These are phyloP conservation scores for Syzygium syzygioides DNA, from an alignment of 441 rosid species.

Conservation along the genomic window DNA sequence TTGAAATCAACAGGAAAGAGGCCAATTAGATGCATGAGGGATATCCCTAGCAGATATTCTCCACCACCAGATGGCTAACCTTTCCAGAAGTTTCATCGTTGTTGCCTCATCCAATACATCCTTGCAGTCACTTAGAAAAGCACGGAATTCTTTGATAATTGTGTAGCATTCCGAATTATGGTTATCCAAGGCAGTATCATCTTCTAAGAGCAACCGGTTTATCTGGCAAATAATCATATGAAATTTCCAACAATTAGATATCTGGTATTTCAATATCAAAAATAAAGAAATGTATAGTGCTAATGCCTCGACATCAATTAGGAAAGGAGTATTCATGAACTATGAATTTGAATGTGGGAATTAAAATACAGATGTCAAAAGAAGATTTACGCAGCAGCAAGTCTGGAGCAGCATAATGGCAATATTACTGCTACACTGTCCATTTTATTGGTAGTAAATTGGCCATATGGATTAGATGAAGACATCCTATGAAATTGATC, in stretches of 20 bases:
- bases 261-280: neutral
- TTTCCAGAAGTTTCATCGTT: constrained; percentile 91
- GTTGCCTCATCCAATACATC: constrained; percentile 99
- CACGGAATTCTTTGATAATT: constrained; percentile 87
- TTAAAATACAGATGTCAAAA: neutral
- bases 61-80: constrained; percentile 30
- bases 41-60: neutral
- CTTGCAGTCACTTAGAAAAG: constrained; percentile 93
- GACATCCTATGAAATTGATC: neutral
- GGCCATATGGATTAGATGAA: neutral
- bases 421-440: neutral
- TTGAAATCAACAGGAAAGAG: neutral
- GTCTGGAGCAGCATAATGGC: neutral
- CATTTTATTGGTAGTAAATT: neutral
- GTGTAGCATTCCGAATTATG: constrained; percentile 75
- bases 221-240: constrained; percentile 36
- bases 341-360: neutral
- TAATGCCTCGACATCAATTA: neutral
- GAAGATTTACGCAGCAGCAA: neutral
- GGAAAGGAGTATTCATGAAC: neutral
- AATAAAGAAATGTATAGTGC: neutral
- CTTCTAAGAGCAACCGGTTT: constrained; percentile 91
- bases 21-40: neutral
- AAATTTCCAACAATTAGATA: neutral
- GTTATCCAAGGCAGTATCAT: constrained; percentile 82